phyloP scores from a whole-genome alignment of 352 stramenopile genomes.

The Phytophthora colocasiae region DNA sequence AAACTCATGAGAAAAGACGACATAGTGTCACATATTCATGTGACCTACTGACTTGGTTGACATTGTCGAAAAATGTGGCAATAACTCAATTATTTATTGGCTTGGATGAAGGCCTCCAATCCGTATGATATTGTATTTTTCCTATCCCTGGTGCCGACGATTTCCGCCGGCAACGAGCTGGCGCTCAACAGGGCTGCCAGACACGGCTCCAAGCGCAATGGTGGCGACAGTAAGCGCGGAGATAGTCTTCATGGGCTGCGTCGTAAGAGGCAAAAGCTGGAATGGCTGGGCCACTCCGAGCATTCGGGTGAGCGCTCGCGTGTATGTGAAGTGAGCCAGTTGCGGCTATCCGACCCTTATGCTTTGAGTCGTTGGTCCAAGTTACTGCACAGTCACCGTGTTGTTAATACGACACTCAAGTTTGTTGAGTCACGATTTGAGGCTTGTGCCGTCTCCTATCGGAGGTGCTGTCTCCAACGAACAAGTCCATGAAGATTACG shows the following conservation, averaged over 20 bases:
- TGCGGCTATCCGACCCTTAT: not conserved
- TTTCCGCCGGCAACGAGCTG: not conserved
- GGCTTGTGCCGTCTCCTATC: not conserved
- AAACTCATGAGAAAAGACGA: no score
- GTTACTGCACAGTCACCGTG: not conserved
- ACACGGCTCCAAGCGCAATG: conserved; percentile 4
- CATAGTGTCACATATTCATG: no score
- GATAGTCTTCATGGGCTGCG: conserved; percentile 7
- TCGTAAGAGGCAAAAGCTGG: not conserved
- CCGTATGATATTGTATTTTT: no score
- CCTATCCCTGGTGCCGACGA: no score
- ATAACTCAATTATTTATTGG: no score
- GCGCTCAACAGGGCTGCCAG: not conserved
- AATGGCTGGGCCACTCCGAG: not conserved
- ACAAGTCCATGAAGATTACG: conserved; percentile 1
- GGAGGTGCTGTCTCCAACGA: no score
- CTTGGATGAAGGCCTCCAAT: no score
- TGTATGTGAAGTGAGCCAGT: conserved; percentile 9
- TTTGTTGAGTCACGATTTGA: conserved; percentile 10
- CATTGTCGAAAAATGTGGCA: no score
- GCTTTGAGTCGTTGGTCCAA: not conserved
- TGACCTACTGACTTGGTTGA: no score
- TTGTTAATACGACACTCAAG: conserved; percentile 1
- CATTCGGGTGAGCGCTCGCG: not conserved
- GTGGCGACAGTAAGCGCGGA: conserved; percentile 1